Conservation (phyloP, 169 alveolate species). For the Babesia gibsoni region DNA sequence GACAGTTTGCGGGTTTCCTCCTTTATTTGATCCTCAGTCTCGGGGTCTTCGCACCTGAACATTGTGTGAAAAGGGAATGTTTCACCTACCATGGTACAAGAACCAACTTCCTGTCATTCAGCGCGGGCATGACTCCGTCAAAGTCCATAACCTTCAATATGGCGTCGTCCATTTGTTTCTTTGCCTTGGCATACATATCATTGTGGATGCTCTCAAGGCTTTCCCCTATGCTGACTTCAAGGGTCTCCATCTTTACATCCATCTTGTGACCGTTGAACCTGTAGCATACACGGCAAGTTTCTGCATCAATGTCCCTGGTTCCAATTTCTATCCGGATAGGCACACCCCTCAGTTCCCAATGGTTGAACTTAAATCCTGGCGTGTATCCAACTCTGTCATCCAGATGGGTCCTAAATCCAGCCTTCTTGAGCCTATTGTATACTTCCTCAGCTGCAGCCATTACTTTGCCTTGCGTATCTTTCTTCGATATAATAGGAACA, state of each 20-base stretch:
- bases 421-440: background rate
- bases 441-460: constrained; percentile 70
- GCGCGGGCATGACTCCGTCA: constrained; percentile 82
- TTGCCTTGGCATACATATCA: constrained; percentile 69
- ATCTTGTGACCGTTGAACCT: constrained; percentile 86
- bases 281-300: constrained; percentile 85
- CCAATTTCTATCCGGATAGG: constrained; percentile 98
- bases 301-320: constrained; percentile 90
- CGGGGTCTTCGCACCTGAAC: constrained; percentile 76
- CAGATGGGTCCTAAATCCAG: constrained; percentile 50
- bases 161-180: constrained; percentile 62
- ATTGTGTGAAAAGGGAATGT: background rate
- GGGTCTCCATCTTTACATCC: constrained; percentile 65
- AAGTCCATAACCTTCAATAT: constrained; percentile 62
- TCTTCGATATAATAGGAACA: constrained; percentile 90
- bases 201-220: constrained; percentile 69
- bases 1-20: constrained; percentile 70
- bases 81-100: constrained; percentile 85
- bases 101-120: constrained; percentile 76
- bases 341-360: constrained; percentile 99
- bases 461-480: constrained; percentile 59
- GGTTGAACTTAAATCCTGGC: constrained; percentile 99
- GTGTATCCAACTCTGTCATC: constrained; percentile 94
- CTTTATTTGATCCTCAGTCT: constrained; percentile 74
- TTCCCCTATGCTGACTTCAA: constrained; percentile 61